A percentile compares a stretch with the other conserved stretches of the same genome.
phyloP scores from a whole-genome alignment of 306 rosid species.

The Neltuma alba region DNA sequence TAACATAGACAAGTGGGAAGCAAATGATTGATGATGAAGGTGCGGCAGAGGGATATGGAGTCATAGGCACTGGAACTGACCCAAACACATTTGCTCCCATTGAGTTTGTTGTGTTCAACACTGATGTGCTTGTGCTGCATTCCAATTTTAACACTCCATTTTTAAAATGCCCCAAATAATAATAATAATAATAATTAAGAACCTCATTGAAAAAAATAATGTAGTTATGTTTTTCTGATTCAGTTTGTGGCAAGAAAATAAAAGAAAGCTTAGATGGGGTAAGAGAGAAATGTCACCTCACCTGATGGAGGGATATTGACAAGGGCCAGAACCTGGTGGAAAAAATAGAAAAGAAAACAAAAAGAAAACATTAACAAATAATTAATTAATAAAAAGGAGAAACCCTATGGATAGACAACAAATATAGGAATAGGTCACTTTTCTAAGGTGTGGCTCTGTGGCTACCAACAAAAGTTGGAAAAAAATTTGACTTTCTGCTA shows the following conservation, averaged over 20 bases:
- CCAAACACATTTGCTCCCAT: conserved; percentile 82
- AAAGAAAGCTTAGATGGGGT: not conserved
- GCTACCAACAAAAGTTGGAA: not conserved
- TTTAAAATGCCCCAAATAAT: too few species aligned
- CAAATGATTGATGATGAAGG: conserved; percentile 8
- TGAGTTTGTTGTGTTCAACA: conserved; percentile 74
- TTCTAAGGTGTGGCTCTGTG: conserved; percentile 9
- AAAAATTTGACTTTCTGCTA: not conserved
- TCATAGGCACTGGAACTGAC: conserved; percentile 64
- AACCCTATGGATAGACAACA: not conserved
- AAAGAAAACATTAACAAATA: not conserved
- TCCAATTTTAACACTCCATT: conserved; percentile 2
- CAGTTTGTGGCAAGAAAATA: conserved; percentile 1
- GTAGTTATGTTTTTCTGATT: not conserved
- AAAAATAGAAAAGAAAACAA: not conserved
- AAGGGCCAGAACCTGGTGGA: conserved; percentile 71
- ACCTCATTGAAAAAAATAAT: not conserved
- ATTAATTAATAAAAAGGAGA: not conserved
- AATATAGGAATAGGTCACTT: conserved; percentile 8
- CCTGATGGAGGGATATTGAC: conserved; percentile 78
- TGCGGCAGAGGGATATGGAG: conserved; percentile 52
- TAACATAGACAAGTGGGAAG: conserved; percentile 31
- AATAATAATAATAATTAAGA: too few species aligned
- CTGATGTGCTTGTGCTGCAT: conserved; percentile 75
- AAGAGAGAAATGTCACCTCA: conserved; percentile 30